These are phyloP conservation scores for Saussurea involucrata DNA, from an alignment of 129 eudicot genomes.

Conservation along the genomic window DNA sequence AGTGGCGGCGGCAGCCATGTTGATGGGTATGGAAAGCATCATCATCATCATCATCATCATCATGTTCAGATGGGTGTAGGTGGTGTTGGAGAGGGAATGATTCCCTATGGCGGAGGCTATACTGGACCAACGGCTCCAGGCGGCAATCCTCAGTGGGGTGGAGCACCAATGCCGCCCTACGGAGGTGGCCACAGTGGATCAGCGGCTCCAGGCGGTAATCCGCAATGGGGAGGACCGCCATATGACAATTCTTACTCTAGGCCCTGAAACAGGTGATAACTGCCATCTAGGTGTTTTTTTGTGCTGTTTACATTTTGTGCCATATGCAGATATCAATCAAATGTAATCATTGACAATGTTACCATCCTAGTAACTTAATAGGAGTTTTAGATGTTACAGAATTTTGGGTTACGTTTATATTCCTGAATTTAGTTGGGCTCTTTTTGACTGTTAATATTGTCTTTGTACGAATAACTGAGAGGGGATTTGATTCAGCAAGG, in stretches of 20 bases:
- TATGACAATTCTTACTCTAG: slow-evolving; percentile 22
- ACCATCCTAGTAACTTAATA: neutral
- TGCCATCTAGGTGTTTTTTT: slow-evolving; percentile 1
- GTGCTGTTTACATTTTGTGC: slow-evolving; percentile 1
- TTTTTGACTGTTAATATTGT: neutral
- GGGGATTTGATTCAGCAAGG: no score
- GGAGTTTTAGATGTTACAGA: slow-evolving; percentile 15
- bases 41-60: slow-evolving; percentile 34
- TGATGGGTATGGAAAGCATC: slow-evolving; percentile 40
- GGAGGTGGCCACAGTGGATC: slow-evolving; percentile 24
- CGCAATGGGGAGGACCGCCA: slow-evolving; percentile 43
- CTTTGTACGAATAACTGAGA: no score
- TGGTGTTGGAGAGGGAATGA: slow-evolving; percentile 27
- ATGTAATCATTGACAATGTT: neutral
- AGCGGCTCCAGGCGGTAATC: slow-evolving; percentile 23
- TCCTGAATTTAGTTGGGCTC: neutral
- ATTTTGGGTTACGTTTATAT: neutral
- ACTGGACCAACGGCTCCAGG: slow-evolving; percentile 20
- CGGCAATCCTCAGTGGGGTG: slow-evolving; percentile 40
- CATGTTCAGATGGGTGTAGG: slow-evolving; percentile 35
- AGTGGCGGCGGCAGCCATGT: slow-evolving; percentile 36
- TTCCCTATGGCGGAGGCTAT: slow-evolving; percentile 31
- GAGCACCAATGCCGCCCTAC: slow-evolving; percentile 28
- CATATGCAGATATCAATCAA: slow-evolving; percentile 10
- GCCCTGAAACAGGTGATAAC: slow-evolving; percentile 6